Conservation (phyloP, 2,329 filamentous ascomycete genomes). For the Neonectria magnoliae region DNA sequence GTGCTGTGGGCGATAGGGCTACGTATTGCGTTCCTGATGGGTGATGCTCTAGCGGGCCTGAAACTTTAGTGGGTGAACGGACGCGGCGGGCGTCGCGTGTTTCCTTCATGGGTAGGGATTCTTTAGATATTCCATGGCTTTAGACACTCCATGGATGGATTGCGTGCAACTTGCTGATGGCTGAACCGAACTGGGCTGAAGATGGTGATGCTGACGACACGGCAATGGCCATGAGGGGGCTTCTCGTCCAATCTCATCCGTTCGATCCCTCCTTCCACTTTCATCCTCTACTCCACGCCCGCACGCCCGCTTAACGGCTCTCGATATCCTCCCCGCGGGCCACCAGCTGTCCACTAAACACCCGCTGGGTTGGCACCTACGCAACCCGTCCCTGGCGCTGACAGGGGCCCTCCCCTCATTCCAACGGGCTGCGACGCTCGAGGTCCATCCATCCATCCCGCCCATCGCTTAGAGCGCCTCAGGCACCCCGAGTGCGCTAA, state of each 20-base stretch:
- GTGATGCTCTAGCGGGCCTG: neutral
- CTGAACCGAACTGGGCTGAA: neutral
- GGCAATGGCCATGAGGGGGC: too few relatives aligned
- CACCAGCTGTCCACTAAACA: neutral
- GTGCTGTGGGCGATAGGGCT: neutral
- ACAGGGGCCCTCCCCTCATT: constrained; percentile 30
- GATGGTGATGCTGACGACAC: neutral
- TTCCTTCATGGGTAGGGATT: too few relatives aligned
- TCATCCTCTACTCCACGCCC: too few relatives aligned
- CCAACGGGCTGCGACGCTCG: constrained; percentile 17
- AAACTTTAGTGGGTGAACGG: constrained; percentile 12
- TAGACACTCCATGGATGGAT: too few relatives aligned
- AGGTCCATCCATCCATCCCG: too few relatives aligned
- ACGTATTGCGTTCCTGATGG: neutral
- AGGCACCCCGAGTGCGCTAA: too few relatives aligned
- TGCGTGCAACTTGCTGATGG: neutral
- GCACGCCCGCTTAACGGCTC: constrained; percentile 16
- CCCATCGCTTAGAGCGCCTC: too few relatives aligned
- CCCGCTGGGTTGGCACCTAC: constrained; percentile 2
- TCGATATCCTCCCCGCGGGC: neutral
- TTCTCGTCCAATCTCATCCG: too few relatives aligned
- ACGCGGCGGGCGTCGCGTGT: constrained; percentile 3
- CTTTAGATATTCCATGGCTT: too few relatives aligned
- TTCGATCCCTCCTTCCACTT: neutral
- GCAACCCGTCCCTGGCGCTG: constrained; percentile 10